These are phyloP conservation scores for Vitis vinifera DNA, from an alignment of 164 flowering plant species.

Conservation along the genomic window DNA sequence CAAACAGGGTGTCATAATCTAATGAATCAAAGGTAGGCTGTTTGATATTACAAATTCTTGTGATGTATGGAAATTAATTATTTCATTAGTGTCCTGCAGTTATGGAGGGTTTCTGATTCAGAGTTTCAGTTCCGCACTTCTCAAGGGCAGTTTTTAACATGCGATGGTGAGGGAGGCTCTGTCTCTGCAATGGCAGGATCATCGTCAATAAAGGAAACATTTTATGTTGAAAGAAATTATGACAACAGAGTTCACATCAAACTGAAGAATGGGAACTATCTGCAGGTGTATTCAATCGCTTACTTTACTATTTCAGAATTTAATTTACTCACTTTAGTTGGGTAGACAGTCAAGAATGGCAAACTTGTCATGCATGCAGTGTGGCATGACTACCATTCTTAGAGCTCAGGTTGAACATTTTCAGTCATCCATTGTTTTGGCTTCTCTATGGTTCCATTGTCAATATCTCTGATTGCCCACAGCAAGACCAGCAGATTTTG, in stretches of 20 bases:
- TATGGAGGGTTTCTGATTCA: constrained; percentile 79
- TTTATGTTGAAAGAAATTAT: constrained; percentile 58
- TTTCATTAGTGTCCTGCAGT: constrained; percentile 37
- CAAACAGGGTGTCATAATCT: background rate
- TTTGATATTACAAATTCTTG: background rate
- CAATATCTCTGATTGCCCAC: too few relatives aligned
- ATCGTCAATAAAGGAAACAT: constrained; percentile 56
- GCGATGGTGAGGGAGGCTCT: constrained; percentile 44
- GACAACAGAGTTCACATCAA: constrained; percentile 60
- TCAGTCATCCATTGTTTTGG: too few relatives aligned
- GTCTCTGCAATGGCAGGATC: constrained; percentile 55
- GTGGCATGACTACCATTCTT: too few relatives aligned
- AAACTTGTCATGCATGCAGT: background rate
- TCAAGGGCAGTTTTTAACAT: constrained; percentile 71
- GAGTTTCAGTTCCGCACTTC: constrained; percentile 67
- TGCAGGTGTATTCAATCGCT: constrained; percentile 51
- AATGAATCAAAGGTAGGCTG: background rate
- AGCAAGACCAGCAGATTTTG: too few relatives aligned
- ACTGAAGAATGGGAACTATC: constrained; percentile 56
- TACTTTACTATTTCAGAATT: background rate
- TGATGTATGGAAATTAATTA: constrained; percentile 7
- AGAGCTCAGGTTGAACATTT: too few relatives aligned
- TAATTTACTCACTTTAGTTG: background rate
- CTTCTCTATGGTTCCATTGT: too few relatives aligned
- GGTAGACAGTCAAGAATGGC: background rate